These are phyloP conservation scores for Acanthamoeba healyi DNA, from an alignment of 208 protist species.

Conservation along the genomic window DNA sequence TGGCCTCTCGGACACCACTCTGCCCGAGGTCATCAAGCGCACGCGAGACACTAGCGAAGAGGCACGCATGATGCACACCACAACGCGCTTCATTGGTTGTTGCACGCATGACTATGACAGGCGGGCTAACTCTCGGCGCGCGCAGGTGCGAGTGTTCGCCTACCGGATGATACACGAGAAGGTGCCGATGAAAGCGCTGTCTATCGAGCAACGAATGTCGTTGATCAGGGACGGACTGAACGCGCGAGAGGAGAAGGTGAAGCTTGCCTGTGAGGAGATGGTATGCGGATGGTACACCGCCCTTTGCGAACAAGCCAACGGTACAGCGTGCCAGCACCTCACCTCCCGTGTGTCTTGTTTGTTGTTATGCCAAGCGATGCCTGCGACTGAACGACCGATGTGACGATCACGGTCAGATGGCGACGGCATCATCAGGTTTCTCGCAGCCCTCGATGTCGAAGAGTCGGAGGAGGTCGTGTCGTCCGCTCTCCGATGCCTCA, in stretches of 20 bases:
- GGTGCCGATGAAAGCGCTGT: conserved; percentile 41
- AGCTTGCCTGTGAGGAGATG: conserved; percentile 45
- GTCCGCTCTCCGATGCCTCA: neutral
- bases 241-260: conserved; percentile 16
- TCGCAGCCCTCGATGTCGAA: neutral
- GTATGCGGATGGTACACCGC: conserved; percentile 53
- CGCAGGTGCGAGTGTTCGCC: conserved; percentile 4
- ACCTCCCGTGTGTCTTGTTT: too few species aligned
- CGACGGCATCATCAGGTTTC: neutral
- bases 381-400: too few species aligned
- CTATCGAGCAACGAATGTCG: conserved; percentile 41
- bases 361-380: too few species aligned
- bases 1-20: neutral
- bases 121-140: neutral
- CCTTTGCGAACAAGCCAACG: neutral
- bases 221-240: conserved; percentile 13
- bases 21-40: conserved; percentile 10
- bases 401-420: conserved; percentile 35
- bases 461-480: conserved; percentile 22
- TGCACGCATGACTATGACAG: neutral
- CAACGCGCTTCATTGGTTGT: too few species aligned
- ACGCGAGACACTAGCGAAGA: neutral
- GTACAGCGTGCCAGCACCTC: neutral
- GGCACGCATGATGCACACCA: neutral
- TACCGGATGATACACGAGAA: conserved; percentile 3